Base-by-base conservation (phyloP, 2,329 filamentous ascomycete species). In the Pseudogymnoascus sp. region DNA sequence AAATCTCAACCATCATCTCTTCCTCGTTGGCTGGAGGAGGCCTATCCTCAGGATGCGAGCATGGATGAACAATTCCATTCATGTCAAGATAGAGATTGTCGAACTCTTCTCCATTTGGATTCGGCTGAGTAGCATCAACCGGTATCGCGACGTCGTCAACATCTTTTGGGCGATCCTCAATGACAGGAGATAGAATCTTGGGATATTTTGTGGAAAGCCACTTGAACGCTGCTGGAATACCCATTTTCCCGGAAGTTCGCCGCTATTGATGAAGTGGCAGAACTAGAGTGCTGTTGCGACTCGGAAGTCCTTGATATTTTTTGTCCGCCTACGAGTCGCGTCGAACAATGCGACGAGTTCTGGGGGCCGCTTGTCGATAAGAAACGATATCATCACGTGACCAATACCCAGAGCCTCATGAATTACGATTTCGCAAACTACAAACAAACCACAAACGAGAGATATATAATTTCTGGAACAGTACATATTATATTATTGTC, bases 61-160 rank as follows among this genome's bases (percentile, higher is more conserved):
- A 99, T 30, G 95, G 95, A 77, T 99, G 94, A 35, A 99, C 94
- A 66, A 99, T 99, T 72, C 94, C 95, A 74, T 99, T 99, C 92
- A 99, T 97, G 70, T 99, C 94, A 64, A 99, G 83, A 71, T 99
- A 99, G 5, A 99, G 79, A 70, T 99, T 99, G 76, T 99, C 92
- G 70, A 96, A 89, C 74, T 99, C 94, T 75, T 97, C 92, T 72
- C 91, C 91, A 75, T 99, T 99, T 2, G 95, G 95, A 70, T 99
- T 99, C 5, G 90, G 85, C 37, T 83, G 79, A 5, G 88, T 91
- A 9, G 84, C 85, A 71, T 99, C 91, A 63, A 97, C 83, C 2
- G 94, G 94, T 61, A 96, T 86, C 66, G 83, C 79, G 41, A 86
- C 82, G 65, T 91, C 92, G 80, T 96, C 90, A 73, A 97, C 83